Conservation (phyloP, 2,329 filamentous ascomycete species). For the Fusarium irregulare region DNA sequence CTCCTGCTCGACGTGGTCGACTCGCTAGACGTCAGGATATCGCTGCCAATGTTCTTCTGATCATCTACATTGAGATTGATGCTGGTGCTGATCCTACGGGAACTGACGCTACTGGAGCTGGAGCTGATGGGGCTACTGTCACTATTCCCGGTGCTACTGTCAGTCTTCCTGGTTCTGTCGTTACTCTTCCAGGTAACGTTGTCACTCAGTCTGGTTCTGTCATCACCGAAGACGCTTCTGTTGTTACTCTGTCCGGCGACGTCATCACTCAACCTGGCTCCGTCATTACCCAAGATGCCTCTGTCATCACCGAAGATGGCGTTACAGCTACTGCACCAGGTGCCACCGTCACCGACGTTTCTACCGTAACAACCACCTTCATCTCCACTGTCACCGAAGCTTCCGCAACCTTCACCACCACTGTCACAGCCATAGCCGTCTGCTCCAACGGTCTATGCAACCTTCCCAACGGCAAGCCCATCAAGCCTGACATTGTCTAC, state of each 20-base stretch:
- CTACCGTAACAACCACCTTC: slow-evolving; percentile 30
- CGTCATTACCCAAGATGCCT: not conserved
- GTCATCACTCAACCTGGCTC: not conserved
- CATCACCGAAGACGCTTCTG: not conserved
- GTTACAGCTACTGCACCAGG: not conserved
- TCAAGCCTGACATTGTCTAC: slow-evolving; percentile 8
- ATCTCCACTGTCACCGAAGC: slow-evolving; percentile 7
- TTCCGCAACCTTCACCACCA: slow-evolving; percentile 1
- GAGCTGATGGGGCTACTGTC: not conserved
- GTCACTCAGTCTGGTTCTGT: not conserved
- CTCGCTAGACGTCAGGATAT: slow-evolving; percentile 29
- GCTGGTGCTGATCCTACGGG: no score
- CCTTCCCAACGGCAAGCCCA: not conserved
- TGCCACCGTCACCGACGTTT: not conserved
- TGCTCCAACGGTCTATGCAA: slow-evolving; percentile 27
- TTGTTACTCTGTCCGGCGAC: not conserved
- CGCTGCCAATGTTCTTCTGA: slow-evolving; percentile 24
- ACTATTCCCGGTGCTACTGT: not conserved
- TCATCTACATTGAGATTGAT: slow-evolving; percentile 14
- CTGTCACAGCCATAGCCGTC: slow-evolving; percentile 24
- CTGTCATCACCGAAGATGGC: not conserved
- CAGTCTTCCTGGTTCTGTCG: not conserved
- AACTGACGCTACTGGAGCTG: no score
- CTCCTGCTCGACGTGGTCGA: slow-evolving; percentile 7
- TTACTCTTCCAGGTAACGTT: not conserved